Evolutionary conservation across 2,329 filamentous ascomycete species (phyloP), one percentile per base, ranked within the genome.

Genomic region (Aureobasidium sp.): DNA sequence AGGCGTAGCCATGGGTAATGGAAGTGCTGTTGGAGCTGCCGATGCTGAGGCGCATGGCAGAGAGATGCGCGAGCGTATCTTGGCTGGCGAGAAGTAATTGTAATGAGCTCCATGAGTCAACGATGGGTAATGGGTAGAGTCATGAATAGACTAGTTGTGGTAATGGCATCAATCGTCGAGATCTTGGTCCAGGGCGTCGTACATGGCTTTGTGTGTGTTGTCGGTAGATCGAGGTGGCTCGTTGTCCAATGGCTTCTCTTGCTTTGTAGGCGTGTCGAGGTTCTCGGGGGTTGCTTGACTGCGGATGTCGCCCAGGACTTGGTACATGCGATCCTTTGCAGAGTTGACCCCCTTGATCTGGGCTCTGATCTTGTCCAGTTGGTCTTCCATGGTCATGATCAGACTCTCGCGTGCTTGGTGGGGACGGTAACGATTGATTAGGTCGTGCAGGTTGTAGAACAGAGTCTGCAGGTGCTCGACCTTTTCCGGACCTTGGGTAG

Each of bases 371-470:
- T 79, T 81, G 67, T 90, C 86, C 36, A 96, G 76, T 69, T 93
- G 88, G 66, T 89, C 87, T 75, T 96, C 89, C 88, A 97, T 91
- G 78, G 93, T 83, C 66, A 87, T 76, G 36, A 96, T 96, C 62
- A 96, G 79, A 32, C 87, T 91, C 77, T 97, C 92, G 48, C 93
- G 79, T 29, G 92, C 91, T 76, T 97, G 93, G 72, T 97, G 92
- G 10, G 92, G 92, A 36, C 93, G 83, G 75, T 96, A 97, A 73
- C 96, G 87, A 73, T 99, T 99, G 66, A 97, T 85, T 59, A 96
- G 82, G 70, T 95, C 90, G 74, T 97, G 91, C 70, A 95, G 88
- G 73, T 97, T 97, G 73, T 93, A 86, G 65, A 96, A 87, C 32
- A 97, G 77, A 15, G 87, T 91, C 68, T 88, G 83, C 36, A 99